phyloP scores from a whole-genome alignment of 2,329 filamentous ascomycete species.

The Pseudopithomyces maydicus region DNA sequence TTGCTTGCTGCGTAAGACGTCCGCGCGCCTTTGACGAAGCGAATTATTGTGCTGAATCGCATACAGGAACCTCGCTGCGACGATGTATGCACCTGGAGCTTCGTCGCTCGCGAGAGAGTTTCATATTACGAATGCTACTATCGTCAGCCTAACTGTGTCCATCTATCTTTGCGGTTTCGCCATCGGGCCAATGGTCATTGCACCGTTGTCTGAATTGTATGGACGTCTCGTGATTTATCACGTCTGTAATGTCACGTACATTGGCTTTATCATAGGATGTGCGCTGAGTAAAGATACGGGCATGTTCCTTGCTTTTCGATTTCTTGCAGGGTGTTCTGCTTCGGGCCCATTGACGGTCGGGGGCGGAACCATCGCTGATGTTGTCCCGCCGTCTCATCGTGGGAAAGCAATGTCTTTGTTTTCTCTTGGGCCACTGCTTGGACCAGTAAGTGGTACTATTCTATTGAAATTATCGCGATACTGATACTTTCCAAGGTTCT shows the following conservation, averaged over 20 bases:
- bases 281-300: constrained; percentile 22
- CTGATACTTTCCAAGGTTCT: neutral
- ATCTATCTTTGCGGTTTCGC: constrained; percentile 32
- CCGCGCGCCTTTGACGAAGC: neutral
- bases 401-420: constrained; percentile 56
- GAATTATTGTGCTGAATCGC: constrained; percentile 3
- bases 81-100: constrained; percentile 12
- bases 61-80: constrained; percentile 30
- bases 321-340: constrained; percentile 25
- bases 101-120: constrained; percentile 11
- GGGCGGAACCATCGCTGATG: constrained; percentile 58
- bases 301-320: constrained; percentile 32
- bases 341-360: constrained; percentile 49
- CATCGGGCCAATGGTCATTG: constrained; percentile 30
- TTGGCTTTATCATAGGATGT: constrained; percentile 31
- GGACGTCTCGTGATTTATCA: constrained; percentile 44
- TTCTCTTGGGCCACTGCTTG: constrained; percentile 56
- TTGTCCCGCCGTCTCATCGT: constrained; percentile 55
- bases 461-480: neutral
- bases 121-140: constrained; percentile 1
- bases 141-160: constrained; percentile 32
- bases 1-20: constrained; percentile 30
- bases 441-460: constrained; percentile 41
- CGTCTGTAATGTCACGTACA: constrained; percentile 15
- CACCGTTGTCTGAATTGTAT: constrained; percentile 43